A percentile compares a stretch with the other conserved stretches of the same genome.
Evolutionary conservation across 192 early-diverging fungal species (phyloP).

Genomic region (Haplosporangium gracile): DNA sequence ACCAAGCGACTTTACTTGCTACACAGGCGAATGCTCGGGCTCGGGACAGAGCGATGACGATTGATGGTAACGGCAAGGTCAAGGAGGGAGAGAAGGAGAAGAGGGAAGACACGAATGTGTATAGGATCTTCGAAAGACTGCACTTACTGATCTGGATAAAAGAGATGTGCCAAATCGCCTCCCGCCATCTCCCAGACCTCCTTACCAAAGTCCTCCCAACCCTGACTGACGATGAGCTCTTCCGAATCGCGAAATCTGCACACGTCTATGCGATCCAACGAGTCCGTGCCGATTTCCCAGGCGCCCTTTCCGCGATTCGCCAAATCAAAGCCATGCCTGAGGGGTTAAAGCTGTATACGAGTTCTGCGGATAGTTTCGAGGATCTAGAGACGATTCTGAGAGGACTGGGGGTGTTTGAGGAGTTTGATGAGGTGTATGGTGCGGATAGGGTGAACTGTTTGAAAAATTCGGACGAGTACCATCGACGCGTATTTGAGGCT

Average conservation of each 20-base stretch:
- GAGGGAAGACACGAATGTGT: constrained; percentile 17
- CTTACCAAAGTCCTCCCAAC: not conserved
- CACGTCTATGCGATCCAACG: constrained; percentile 34
- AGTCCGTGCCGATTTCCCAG: constrained; percentile 40
- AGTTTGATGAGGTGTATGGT: constrained; percentile 36
- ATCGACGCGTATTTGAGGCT: constrained; percentile 25
- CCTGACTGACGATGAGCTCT: constrained; percentile 27
- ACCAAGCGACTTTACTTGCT: constrained; percentile 24
- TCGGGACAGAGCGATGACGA: not conserved
- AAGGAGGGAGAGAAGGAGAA: not conserved
- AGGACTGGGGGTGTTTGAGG: constrained; percentile 31
- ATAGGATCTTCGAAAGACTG: constrained; percentile 42
- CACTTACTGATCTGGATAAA: constrained; percentile 40
- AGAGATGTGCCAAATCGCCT: constrained; percentile 29
- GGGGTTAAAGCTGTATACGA: constrained; percentile 21
- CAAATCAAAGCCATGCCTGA: not conserved
- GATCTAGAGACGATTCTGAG: constrained; percentile 34
- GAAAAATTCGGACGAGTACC: constrained; percentile 28
- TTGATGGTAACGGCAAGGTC: not conserved
- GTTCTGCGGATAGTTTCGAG: constrained; percentile 35
- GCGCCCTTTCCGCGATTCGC: constrained; percentile 39
- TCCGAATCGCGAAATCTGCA: constrained; percentile 25
- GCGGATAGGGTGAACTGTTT: constrained; percentile 41
- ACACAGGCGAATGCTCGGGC: constrained; percentile 17
- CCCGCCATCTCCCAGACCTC: constrained; percentile 14